Base-by-base conservation (phyloP, 163 green algal species). In the Coccomyxa subellipsoidea region DNA sequence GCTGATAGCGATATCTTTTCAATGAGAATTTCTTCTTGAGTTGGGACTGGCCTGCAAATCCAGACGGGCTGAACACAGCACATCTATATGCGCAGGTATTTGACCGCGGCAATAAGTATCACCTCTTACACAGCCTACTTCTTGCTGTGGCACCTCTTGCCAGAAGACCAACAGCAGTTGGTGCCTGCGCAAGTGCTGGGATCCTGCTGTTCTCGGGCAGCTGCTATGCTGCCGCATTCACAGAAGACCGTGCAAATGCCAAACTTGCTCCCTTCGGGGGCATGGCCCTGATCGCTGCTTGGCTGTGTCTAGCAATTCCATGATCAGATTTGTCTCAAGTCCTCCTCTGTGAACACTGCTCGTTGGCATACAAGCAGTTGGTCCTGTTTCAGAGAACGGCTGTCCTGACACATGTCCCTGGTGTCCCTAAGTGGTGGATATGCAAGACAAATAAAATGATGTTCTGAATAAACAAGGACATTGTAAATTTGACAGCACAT, bases 81-180 rank as follows among this genome's bases (percentile, higher is more conserved):
- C 32, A n/a, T 73, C 27, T 23, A 37, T 36, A 37, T 35, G n/a
- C 66, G 9, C 70, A 77, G 39, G 78, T 86, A 0, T 88, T 85
- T 73, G 54, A 88, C 18, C 78, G 76, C 6, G 85, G 81, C n/a
- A 86, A 86, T 54, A 79, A 86, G 77, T 88, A 88, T 39, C 85
- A 88, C 81, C 36, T 88, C 36, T 27, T 86, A 23, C 80, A 85
- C 70, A 80, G 53, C 35, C 31, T 88, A 18, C 76, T 88, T 29
- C 75, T 88, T 39, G 85, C 81, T 29, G 31, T 77, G 15, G 81
- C 81, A 29, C 85, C 85, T 21, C 38, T 86, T 1, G 54, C 80
- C 29, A 77, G 73, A 27, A 59, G 72, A 38, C 77, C 85, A 18
- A 73, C 69, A 47, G 7, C 84, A 7, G 85, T 88, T 0, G 85